Base-by-base conservation (phyloP, 495 filamentous ascomycete genomes). In the Melanomma pulvis-pyrius region DNA sequence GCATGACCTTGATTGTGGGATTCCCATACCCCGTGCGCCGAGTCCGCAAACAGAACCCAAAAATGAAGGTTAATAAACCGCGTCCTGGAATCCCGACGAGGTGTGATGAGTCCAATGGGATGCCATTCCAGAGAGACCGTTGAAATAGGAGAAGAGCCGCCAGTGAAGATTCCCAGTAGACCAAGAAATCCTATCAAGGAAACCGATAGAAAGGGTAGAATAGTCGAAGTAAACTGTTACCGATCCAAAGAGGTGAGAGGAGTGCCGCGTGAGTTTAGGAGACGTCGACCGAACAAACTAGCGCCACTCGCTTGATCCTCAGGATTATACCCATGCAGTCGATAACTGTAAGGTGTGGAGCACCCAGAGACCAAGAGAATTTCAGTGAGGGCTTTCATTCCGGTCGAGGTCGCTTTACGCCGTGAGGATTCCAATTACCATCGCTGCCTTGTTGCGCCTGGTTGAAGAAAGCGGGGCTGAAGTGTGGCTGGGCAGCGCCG, bases 401-500 rank as follows among this genome's bases (percentile, higher is more conserved):
- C 1, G 68, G 68, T 32, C 71, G 54, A 13, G 63, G 68, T 15
- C 71, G 83, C 76, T 96, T 96, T 9, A 89, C 86, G 28, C 90
- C 90, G 68, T 96, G 92, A 0, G 92, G 91, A 70, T 96, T 94
- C 85, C 90, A 90, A 68, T 82, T 88, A 64, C 84, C 84, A 34
- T 79, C 81, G 9, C 71, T 76, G 52, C 71, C 74, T 17, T 75
- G 73, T 63, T 87, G 84, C n/a, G 39, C 39, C 70, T 87, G 85
- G 60, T 82, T 81, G 76, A 93, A 96, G 84, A 93, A 93, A 61
- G 83, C 86, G 54, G 90, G 89, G 74, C 92, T 93, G 78, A 94
- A 96, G 61, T 84, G 85, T 12, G 85, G 80, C 71, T 86, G 86
- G 74, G 82, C 82, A 34, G 83, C 84, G 74, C 87, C 88, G 51